Evolutionary conservation across 805 yeast species (phyloP).

Genomic region (Myxozyma nipponensis): DNA sequence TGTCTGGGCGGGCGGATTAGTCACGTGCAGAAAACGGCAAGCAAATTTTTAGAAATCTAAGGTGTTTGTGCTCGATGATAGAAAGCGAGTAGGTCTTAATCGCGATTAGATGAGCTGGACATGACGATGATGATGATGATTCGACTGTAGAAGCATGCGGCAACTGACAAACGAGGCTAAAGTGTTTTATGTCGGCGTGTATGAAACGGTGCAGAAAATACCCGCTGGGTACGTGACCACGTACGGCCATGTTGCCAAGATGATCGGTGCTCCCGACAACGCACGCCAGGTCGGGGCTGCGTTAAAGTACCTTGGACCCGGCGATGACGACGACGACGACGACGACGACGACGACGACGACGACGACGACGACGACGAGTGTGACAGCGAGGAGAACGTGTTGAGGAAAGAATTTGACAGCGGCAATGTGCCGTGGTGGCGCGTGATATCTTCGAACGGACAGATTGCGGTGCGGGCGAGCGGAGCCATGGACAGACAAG

Average conservation of each 20-base stretch:
- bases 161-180: constrained; percentile 44
- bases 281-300: constrained; percentile 74
- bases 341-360: constrained; percentile 16
- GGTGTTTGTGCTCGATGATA: too few relatives aligned
- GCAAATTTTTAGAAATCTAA: too few relatives aligned
- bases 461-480: constrained; percentile 49
- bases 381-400: neutral
- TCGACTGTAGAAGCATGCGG: too few relatives aligned
- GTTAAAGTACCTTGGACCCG: constrained; percentile 48
- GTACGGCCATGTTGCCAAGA: constrained; percentile 71
- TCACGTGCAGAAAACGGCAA: too few relatives aligned
- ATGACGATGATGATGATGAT: too few relatives aligned
- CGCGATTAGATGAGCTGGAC: too few relatives aligned
- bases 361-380: neutral
- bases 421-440: constrained; percentile 71
- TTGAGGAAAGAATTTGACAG: constrained; percentile 31
- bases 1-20: too few relatives aligned
- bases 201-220: constrained; percentile 47
- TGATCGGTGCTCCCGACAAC: constrained; percentile 58
- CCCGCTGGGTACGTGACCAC: constrained; percentile 65
- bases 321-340: constrained; percentile 28
- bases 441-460: constrained; percentile 65
- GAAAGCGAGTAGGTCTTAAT: too few relatives aligned
- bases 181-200: constrained; percentile 61
- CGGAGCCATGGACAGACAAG: constrained; percentile 47